These are phyloP conservation scores for Citrullus amarus DNA, from an alignment of 306 rosid genomes.

Conservation along the genomic window DNA sequence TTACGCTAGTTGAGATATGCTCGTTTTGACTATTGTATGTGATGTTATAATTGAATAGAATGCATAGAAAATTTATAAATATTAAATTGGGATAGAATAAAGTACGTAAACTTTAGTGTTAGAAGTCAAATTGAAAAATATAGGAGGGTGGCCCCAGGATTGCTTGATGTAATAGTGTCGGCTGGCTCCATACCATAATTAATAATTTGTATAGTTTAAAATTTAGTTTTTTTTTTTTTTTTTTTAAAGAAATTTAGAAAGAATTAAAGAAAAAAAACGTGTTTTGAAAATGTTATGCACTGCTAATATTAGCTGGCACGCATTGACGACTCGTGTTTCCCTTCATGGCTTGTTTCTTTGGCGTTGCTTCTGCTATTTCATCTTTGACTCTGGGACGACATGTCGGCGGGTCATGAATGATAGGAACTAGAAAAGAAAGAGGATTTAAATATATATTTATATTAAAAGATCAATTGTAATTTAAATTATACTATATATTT, in stretches of 20 bases:
- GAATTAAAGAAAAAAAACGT: not conserved
- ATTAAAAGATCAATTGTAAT: not conserved
- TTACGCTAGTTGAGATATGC: too few species aligned
- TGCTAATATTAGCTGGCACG: conserved; percentile 10
- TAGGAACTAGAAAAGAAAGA: not conserved
- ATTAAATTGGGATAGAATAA: not conserved
- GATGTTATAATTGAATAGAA: too few species aligned
- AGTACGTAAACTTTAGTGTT: not conserved
- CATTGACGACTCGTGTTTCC: not conserved
- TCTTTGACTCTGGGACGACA: conserved; percentile 3
- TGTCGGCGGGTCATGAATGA: not conserved
- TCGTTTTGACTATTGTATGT: too few species aligned
- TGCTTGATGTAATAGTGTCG: not conserved
- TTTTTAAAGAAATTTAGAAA: not conserved
- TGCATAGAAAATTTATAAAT: too few species aligned
- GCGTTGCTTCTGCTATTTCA: not conserved
- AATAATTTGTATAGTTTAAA: not conserved
- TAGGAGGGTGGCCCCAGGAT: not conserved
- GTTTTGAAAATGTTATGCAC: not conserved
- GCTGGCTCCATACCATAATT: not conserved
- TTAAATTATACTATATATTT: too few species aligned
- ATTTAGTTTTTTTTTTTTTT: not conserved
- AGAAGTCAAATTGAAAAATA: not conserved
- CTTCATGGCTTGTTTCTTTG: not conserved
- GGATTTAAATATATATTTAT: not conserved